A percentile compares a stretch with the other conserved stretches of the same genome.
phyloP scores from a whole-genome alignment of 139 green algal genomes.

The Coelastrella sp. region DNA sequence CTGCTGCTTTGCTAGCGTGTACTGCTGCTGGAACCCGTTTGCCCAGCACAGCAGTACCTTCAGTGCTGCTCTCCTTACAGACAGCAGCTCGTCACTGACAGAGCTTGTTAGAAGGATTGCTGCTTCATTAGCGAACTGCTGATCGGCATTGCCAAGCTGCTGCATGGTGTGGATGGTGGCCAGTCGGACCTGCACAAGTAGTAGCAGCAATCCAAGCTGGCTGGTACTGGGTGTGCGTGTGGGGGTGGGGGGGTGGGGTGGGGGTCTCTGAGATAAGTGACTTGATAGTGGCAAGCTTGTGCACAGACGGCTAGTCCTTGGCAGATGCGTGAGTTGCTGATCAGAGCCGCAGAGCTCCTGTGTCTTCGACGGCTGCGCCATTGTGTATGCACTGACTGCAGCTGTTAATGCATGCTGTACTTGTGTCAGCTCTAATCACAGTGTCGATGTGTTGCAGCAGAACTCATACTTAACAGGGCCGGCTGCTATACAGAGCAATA shows the following conservation, averaged over 20 bases:
- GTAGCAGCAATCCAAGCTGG: background rate
- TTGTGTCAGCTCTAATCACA: too few relatives aligned
- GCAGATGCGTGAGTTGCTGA: too few relatives aligned
- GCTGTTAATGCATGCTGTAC: too few relatives aligned
- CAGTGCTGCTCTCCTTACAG: conserved; percentile 9
- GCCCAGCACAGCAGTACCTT: background rate
- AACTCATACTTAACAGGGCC: too few relatives aligned
- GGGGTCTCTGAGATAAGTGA: background rate
- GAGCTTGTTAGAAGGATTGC: background rate
- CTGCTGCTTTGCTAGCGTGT: conserved; percentile 7
- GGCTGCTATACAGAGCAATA: too few relatives aligned
- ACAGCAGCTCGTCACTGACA: background rate
- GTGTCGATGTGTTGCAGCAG: too few relatives aligned
- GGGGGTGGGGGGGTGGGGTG: too few relatives aligned
- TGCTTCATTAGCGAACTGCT: conserved; percentile 3
- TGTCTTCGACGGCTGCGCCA: too few relatives aligned
- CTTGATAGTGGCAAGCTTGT: too few relatives aligned
- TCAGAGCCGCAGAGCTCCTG: too few relatives aligned
- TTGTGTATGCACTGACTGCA: too few relatives aligned
- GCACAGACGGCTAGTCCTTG: too few relatives aligned
- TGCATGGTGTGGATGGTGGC: background rate
- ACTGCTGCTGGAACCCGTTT: background rate
- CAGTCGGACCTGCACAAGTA: conserved; percentile 3
- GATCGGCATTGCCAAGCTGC: background rate
- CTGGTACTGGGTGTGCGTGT: background rate